phyloP scores from a whole-genome alignment of 75 land plant species.

The Isoetes taiwanensis region DNA sequence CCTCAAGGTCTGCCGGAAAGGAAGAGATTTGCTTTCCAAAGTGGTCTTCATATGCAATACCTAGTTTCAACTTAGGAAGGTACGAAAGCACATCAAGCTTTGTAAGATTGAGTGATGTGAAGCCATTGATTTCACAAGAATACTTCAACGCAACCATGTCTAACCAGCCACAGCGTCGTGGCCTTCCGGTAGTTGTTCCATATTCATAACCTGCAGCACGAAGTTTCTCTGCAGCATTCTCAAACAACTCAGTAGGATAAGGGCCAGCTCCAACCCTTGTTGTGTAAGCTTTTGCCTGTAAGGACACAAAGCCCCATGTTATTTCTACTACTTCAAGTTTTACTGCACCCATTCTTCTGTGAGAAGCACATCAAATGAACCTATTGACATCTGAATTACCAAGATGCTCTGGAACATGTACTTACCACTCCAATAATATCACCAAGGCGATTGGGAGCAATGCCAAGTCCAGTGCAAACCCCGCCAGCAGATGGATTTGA shows the following conservation, averaged over 20 bases:
- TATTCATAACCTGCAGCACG: constrained; percentile 79
- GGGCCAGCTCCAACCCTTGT: constrained; percentile 97
- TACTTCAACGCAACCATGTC: constrained; percentile 84
- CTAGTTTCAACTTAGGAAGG: constrained; percentile 53
- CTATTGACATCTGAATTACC: too few species aligned
- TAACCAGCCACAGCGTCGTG: constrained; percentile 98
- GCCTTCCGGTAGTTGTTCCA: constrained; percentile 93
- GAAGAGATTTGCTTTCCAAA: constrained; percentile 43
- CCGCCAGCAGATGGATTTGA: constrained; percentile 97
- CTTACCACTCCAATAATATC: constrained; percentile 93
- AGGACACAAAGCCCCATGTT: too few species aligned
- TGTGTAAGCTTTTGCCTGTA: constrained; percentile 90
- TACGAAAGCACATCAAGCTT: constrained; percentile 94
- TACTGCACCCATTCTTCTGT: too few species aligned
- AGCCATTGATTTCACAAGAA: constrained; percentile 82
- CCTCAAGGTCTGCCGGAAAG: constrained; percentile 68
- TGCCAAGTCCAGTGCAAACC: constrained; percentile 91
- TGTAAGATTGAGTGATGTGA: constrained; percentile 79
- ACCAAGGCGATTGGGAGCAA: constrained; percentile 78
- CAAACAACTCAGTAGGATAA: constrained; percentile 76
- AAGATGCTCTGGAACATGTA: too few species aligned
- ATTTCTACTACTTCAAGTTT: too few species aligned
- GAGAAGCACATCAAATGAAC: too few species aligned
- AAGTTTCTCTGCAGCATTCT: constrained; percentile 50
- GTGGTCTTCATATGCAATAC: constrained; percentile 38